Percentiles rank a stretch among this genome's conserved stretches.
Conservation (phyloP, 2,329 filamentous ascomycete genomes). For the Neofusicoccum sp. region DNA sequence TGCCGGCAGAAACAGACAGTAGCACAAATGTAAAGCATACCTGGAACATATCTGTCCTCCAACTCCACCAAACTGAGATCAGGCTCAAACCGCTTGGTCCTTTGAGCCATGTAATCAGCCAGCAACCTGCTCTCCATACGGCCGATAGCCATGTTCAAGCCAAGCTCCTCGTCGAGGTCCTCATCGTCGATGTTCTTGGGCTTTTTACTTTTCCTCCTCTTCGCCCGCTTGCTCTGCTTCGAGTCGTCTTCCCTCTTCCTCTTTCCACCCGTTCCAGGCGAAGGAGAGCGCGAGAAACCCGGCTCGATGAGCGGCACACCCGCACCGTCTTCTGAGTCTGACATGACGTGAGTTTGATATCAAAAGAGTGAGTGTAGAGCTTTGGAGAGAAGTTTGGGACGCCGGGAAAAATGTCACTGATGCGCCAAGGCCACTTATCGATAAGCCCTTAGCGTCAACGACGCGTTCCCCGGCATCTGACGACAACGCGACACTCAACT, state of each 20-base stretch:
- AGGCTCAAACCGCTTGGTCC: constrained; percentile 72
- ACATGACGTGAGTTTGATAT: constrained; percentile 36
- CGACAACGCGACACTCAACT: neutral
- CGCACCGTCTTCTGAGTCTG: constrained; percentile 43
- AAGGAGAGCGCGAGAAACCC: constrained; percentile 32
- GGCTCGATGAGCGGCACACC: constrained; percentile 47
- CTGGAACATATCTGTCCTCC: constrained; percentile 75
- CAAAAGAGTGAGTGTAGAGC: constrained; percentile 22
- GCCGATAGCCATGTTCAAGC: constrained; percentile 76
- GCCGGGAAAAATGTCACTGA: neutral
- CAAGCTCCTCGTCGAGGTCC: constrained; percentile 44
- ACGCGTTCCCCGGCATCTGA: constrained; percentile 10
- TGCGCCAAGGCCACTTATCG: constrained; percentile 18
- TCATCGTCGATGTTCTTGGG: constrained; percentile 64
- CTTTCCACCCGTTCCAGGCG: constrained; percentile 32
- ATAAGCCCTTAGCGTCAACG: constrained; percentile 9
- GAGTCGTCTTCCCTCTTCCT: constrained; percentile 39
- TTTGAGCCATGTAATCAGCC: constrained; percentile 80
- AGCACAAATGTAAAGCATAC: constrained; percentile 47
- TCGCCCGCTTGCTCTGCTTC: constrained; percentile 40
- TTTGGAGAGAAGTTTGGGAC: constrained; percentile 10
- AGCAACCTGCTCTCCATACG: constrained; percentile 80
- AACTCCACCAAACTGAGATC: constrained; percentile 82
- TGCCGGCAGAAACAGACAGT: neutral
- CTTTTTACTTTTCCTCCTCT: constrained; percentile 58